A percentile compares a stretch with the other conserved stretches of the same genome.
Evolutionary conservation across 257 asterid species (phyloP).

Genomic region (Prunella vulgaris): DNA sequence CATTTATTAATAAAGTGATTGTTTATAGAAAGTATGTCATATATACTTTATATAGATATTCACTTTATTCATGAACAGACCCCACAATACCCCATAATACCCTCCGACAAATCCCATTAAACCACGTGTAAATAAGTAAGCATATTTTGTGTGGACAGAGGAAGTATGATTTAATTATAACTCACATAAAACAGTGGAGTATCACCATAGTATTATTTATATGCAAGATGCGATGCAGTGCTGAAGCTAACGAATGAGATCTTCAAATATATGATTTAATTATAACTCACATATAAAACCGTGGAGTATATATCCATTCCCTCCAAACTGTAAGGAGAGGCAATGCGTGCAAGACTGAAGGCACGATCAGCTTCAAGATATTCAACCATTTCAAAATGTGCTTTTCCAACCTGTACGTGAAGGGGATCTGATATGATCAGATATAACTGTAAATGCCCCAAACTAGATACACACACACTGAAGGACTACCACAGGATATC

Average conservation of each 20-base stretch:
- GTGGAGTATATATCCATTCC: conserved; percentile 96
- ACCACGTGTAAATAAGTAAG: too few relatives aligned
- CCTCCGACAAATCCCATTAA: too few relatives aligned
- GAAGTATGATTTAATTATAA: too few relatives aligned
- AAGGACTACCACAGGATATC: neutral
- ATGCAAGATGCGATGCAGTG: neutral
- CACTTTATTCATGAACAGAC: too few relatives aligned
- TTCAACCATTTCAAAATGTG: conserved; percentile 86
- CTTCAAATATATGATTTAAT: conserved; percentile 14
- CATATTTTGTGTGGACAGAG: too few relatives aligned
- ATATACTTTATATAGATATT: too few relatives aligned
- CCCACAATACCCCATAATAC: too few relatives aligned
- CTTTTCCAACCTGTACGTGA: conserved; percentile 76
- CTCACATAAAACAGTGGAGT: too few relatives aligned
- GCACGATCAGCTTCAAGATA: conserved; percentile 93
- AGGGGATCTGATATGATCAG: conserved; percentile 23
- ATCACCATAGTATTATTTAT: neutral
- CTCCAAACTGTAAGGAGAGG: conserved; percentile 78
- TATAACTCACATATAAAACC: conserved; percentile 77
- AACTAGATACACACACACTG: neutral
- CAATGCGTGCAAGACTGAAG: conserved; percentile 79
- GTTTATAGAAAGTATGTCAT: too few relatives aligned
- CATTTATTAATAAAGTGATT: too few relatives aligned
- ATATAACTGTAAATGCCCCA: conserved; percentile 10
- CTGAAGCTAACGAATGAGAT: conserved; percentile 13